Conservation (phyloP, 495 filamentous ascomycete genomes). For the Sphaerosporella brunnea region DNA sequence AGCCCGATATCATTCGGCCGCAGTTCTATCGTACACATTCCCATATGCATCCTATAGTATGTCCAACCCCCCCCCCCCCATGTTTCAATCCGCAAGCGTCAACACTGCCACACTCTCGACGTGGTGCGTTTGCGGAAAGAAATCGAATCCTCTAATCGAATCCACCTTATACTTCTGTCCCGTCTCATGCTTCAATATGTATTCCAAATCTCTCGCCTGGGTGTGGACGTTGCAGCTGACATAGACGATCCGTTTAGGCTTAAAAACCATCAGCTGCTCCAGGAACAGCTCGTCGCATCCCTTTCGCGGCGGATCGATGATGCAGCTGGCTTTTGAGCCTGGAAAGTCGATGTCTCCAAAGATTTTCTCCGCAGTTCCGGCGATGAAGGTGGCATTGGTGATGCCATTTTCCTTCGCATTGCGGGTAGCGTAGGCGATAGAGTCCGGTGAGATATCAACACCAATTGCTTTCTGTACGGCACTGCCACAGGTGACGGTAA, state of each 20-base stretch:
- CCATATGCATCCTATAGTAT: too few relatives aligned
- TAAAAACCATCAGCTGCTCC: slow-evolving; percentile 55
- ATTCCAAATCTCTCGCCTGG: slow-evolving; percentile 70
- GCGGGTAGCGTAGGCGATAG: slow-evolving; percentile 52
- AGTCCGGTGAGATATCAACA: slow-evolving; percentile 51
- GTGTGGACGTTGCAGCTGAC: slow-evolving; percentile 97
- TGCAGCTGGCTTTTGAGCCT: slow-evolving; percentile 62
- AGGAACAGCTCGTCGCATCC: slow-evolving; percentile 81
- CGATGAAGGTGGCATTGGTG: slow-evolving; percentile 49
- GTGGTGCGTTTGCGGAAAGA: slow-evolving; percentile 95
- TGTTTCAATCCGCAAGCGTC: too few relatives aligned
- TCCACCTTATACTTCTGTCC: slow-evolving; percentile 65
- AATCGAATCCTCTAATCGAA: slow-evolving; percentile 84
- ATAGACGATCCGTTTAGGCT: slow-evolving; percentile 65
- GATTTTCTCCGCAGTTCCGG: slow-evolving; percentile 63
- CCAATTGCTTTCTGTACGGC: slow-evolving; percentile 55
- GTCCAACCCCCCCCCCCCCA: too few relatives aligned
- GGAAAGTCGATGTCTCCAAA: slow-evolving; percentile 58
- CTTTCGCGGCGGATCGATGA: slow-evolving; percentile 88
- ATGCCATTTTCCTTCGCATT: slow-evolving; percentile 69
- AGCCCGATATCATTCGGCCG: too few relatives aligned
- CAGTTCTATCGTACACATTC: too few relatives aligned
- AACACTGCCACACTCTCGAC: slow-evolving; percentile 87
- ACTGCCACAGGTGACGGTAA: slow-evolving; percentile 79
- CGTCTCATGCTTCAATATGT: slow-evolving; percentile 27